Percentiles rank a stretch among this genome's conserved stretches.
These are phyloP conservation scores for Nannizziopsis arthrosporioides DNA, from an alignment of 2,329 filamentous ascomycete species.

Conservation along the genomic window DNA sequence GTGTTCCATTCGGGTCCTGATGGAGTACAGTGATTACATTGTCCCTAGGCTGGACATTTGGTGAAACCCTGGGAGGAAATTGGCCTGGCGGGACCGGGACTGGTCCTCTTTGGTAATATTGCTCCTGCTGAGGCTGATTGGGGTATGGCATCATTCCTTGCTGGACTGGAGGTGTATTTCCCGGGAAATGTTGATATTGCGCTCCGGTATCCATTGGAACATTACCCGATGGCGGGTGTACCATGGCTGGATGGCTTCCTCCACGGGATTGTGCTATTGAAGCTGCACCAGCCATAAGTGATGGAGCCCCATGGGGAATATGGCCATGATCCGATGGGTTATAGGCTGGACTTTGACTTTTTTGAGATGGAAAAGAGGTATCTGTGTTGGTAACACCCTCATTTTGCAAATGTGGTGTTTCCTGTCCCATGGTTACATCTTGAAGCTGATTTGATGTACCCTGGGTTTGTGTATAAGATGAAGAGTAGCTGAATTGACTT, in stretches of 20 bases:
- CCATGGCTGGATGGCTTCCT: conserved; percentile 5
- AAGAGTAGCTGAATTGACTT: conserved; percentile 2
- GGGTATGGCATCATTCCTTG: conserved; percentile 10
- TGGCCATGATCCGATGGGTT: conserved; percentile 4
- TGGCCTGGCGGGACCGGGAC: conserved; percentile 8
- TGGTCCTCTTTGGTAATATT: conserved; percentile 7
- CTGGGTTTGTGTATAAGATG: conserved; percentile 4
- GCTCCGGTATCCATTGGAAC: conserved; percentile 8
- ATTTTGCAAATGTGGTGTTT: conserved; percentile 4
- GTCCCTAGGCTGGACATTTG: conserved; percentile 5
- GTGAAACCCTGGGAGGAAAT: conserved; percentile 7
- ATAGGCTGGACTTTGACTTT: conserved; percentile 5
- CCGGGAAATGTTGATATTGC: conserved; percentile 7
- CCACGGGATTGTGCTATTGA: neutral
- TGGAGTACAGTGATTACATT: conserved; percentile 14
- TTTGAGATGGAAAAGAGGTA: conserved; percentile 7
- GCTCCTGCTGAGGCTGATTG: conserved; percentile 1
- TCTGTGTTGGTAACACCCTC: neutral
- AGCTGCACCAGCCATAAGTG: neutral
- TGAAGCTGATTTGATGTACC: conserved; percentile 7
- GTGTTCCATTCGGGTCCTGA: conserved; percentile 12
- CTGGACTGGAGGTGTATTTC: conserved; percentile 7
- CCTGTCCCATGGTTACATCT: conserved; percentile 10
- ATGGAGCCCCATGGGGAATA: neutral
- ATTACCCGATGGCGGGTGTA: conserved; percentile 3